Conservation (phyloP, 2,329 filamentous ascomycete species). For the Curvularia eragrostidis region DNA sequence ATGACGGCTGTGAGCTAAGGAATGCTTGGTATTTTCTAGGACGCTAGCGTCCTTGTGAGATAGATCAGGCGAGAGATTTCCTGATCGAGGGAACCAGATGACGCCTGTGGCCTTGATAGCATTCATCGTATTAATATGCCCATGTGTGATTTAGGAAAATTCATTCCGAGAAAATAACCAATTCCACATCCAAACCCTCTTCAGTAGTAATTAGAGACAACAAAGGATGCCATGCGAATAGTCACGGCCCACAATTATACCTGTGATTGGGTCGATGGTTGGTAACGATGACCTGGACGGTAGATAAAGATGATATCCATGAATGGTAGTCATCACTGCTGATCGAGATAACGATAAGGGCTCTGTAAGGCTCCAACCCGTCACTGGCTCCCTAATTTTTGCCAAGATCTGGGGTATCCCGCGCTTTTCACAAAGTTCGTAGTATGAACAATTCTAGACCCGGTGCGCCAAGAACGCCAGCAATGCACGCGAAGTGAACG, state of each 20-base stretch:
- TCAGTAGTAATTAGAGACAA: not conserved
- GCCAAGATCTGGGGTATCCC: conserved; percentile 37
- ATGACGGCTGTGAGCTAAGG: conserved; percentile 26
- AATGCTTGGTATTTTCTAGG: conserved; percentile 28
- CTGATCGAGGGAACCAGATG: not conserved
- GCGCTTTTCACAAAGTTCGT: conserved; percentile 21
- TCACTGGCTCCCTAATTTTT: conserved; percentile 29
- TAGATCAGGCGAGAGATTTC: conserved; percentile 14
- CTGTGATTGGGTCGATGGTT: conserved; percentile 21
- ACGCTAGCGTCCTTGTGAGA: conserved; percentile 12
- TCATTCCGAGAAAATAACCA: not conserved
- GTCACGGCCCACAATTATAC: not conserved
- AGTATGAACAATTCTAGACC: conserved; percentile 18
- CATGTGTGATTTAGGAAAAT: not conserved
- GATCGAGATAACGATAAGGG: conserved; percentile 50
- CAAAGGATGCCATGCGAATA: not conserved
- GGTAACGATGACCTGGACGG: conserved; percentile 21
- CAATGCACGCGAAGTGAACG: conserved; percentile 23
- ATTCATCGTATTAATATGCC: not conserved
- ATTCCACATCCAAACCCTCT: not conserved
- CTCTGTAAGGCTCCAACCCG: conserved; percentile 31
- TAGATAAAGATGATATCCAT: conserved; percentile 31
- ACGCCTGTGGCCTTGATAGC: not conserved
- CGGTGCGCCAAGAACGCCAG: conserved; percentile 33
- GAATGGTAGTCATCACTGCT: conserved; percentile 30